Percentiles rank a stretch among this genome's conserved stretches.
These are phyloP conservation scores for Calendula officinalis DNA, from an alignment of 129 eudicot species.

Conservation along the genomic window DNA sequence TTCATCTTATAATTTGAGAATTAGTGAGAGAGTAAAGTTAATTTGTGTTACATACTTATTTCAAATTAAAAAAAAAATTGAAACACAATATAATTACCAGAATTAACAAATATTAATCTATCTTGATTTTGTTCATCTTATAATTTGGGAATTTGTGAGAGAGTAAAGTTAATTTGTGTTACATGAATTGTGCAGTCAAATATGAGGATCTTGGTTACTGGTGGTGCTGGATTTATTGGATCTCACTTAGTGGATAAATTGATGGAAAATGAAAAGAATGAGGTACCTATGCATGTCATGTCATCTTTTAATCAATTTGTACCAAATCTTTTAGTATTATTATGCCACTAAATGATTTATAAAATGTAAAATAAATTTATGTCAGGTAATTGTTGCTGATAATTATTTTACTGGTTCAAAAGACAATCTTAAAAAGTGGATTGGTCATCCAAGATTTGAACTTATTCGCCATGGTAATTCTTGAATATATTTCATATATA, in stretches of 20 bases:
- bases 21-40: not conserved
- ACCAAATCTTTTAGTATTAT: not conserved
- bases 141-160: not conserved
- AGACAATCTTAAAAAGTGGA: slow-evolving; percentile 83
- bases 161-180: not conserved
- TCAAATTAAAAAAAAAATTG: not conserved
- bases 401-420: slow-evolving; percentile 92
- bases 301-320: not conserved
- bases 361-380: slow-evolving; percentile 10
- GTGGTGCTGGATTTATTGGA: slow-evolving; percentile 98
- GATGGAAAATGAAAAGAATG: slow-evolving; percentile 94
- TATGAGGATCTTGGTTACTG: slow-evolving; percentile 91
- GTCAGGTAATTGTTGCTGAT: slow-evolving; percentile 85
- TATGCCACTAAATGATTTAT: not conserved
- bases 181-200: slow-evolving; percentile 54
- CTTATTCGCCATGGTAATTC: slow-evolving; percentile 82
- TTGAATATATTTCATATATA: not conserved
- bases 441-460: slow-evolving; percentile 94
- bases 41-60: no score
- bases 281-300: slow-evolving; percentile 34
- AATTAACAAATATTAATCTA: not conserved
- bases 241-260: slow-evolving; percentile 88
- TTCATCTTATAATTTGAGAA: not conserved
- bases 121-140: not conserved
- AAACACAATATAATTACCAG: slow-evolving; percentile 1